A percentile compares a stretch with the other conserved stretches of the same genome.
Conservation (phyloP, 176 grass and related monocot genomes). For the Cocos nucifera region DNA sequence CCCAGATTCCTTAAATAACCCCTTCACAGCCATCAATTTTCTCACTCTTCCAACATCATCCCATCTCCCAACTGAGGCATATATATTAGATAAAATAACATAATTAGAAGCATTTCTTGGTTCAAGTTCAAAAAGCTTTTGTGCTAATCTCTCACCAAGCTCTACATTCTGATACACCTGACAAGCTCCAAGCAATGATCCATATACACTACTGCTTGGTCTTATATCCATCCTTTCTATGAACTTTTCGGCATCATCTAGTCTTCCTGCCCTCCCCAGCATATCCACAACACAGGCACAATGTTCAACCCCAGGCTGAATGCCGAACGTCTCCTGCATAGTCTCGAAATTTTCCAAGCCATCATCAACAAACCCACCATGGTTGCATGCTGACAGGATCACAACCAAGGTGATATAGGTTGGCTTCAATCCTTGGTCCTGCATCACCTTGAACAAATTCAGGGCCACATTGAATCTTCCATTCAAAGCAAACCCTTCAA, state of each 20-base stretch:
- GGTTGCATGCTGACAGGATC: slow-evolving; percentile 14
- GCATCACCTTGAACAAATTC: slow-evolving; percentile 10
- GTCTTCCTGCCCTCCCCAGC: slow-evolving; percentile 17
- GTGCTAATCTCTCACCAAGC: slow-evolving; percentile 16
- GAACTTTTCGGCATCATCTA: slow-evolving; percentile 17
- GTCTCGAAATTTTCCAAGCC: slow-evolving; percentile 13
- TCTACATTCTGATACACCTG: slow-evolving; percentile 21
- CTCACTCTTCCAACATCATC: slow-evolving; percentile 12
- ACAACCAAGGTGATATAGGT: slow-evolving; percentile 14
- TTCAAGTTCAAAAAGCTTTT: slow-evolving; percentile 11
- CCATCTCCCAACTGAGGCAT: slow-evolving; percentile 16
- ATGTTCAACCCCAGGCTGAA: slow-evolving; percentile 8
- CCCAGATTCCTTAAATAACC: slow-evolving; percentile 13
- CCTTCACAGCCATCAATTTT: slow-evolving; percentile 1
- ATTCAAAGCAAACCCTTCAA: slow-evolving; percentile 17
- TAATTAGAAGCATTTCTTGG: slow-evolving; percentile 15
- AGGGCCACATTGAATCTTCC: slow-evolving; percentile 8
- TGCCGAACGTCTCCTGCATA: slow-evolving; percentile 9
- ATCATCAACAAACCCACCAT: slow-evolving; percentile 11
- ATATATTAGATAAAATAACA: slow-evolving; percentile 22
- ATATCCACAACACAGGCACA: slow-evolving; percentile 25
- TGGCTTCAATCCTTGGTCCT: background rate
- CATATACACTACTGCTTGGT: slow-evolving; percentile 5
- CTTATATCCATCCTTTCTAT: slow-evolving; percentile 1
- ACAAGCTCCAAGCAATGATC: slow-evolving; percentile 22